phyloP scores from a whole-genome alignment of 192 early-diverging fungal genomes.

The Geranomyces variabilis region DNA sequence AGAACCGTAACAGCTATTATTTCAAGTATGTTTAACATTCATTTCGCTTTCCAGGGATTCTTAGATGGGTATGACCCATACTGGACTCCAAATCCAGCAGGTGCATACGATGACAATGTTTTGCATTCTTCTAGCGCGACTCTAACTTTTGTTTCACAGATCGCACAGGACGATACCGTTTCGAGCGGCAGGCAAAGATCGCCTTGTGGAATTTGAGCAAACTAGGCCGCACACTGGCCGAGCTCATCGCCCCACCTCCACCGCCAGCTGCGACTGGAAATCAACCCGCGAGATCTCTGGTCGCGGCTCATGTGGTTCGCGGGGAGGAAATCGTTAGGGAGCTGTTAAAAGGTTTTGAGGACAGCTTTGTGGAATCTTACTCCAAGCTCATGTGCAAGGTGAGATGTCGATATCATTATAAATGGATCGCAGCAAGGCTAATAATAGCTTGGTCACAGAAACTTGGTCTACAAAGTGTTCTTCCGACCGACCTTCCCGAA shows the following conservation, averaged over 20 bases:
- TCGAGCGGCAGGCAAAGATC: conserved; percentile 75
- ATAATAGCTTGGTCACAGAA: conserved; percentile 23
- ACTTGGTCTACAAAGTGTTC: conserved; percentile 33
- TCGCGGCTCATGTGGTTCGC: conserved; percentile 2
- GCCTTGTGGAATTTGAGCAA: conserved; percentile 78
- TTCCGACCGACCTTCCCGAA: conserved; percentile 46
- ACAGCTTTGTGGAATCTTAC: conserved; percentile 51
- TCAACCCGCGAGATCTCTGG: conserved; percentile 23
- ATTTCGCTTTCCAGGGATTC: conserved; percentile 52
- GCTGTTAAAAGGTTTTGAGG: conserved; percentile 56
- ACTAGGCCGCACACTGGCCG: conserved; percentile 64
- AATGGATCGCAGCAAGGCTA: neutral
- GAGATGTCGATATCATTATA: neutral
- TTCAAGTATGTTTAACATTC: too few relatives aligned
- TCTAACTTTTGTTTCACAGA: neutral
- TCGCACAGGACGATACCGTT: conserved; percentile 68
- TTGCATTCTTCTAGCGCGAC: neutral
- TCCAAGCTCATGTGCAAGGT: conserved; percentile 57
- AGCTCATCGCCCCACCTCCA: conserved; percentile 39
- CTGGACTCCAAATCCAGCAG: conserved; percentile 77
- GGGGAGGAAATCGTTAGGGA: conserved; percentile 48
- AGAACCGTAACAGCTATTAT: too few relatives aligned
- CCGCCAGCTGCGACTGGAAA: conserved; percentile 37
- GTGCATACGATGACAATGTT: conserved; percentile 26
- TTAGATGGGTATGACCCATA: conserved; percentile 79